Evolutionary conservation across 2,329 filamentous ascomycete genomes (phyloP), one percentile per base, ranked within the genome.

Genomic region (Arthrobotrys megalospora): DNA sequence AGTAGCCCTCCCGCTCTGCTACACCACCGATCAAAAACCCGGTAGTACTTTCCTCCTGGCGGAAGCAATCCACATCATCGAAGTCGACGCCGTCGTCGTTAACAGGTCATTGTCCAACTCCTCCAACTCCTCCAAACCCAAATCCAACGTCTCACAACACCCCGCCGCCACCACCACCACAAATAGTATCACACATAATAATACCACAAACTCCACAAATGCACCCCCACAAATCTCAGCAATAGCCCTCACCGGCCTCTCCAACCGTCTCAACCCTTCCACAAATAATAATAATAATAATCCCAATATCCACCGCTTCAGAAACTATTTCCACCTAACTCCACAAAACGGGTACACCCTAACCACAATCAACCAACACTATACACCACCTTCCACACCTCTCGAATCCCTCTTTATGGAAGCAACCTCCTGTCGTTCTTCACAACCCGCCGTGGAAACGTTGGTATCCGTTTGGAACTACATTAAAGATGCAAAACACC

Each of bases 361-460:
- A 12, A 67, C 48, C 1, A 12, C 52, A 1, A 12, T 43, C 10
- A 34, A 36, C 19, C 21, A 52, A 3, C 58, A 64, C 24, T 65
- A 75, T 47, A 76, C 71, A 1, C 53, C 53, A 0, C 19, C 41
- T 6, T 53, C 52, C 0, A 43, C 71, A n/a, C 19, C 55, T 5
- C 53, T 76, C 1, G 71, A 63, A 68, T 14, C 21, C 7, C 24
- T 76, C 3, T 76, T 76, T n/a, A 76, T 69, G 65, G 71, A 69
- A 58, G 71, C 71, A 3, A 76, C 64, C 1, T 43, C 34, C 45
- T 76, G 71, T 14, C 52, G 71, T 34, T 52, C 71, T 12, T 67
- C 63, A 2, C 71, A 76, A 24, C 71, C 71, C 4, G 71, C 52
- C 1, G 19, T 68, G 3, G 71, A 76, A 55, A 65, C 47, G 1